Percentiles rank a stretch among this genome's conserved stretches.
Conservation (phyloP, 331 rosid genomes). For the Spiraea crenata region DNA sequence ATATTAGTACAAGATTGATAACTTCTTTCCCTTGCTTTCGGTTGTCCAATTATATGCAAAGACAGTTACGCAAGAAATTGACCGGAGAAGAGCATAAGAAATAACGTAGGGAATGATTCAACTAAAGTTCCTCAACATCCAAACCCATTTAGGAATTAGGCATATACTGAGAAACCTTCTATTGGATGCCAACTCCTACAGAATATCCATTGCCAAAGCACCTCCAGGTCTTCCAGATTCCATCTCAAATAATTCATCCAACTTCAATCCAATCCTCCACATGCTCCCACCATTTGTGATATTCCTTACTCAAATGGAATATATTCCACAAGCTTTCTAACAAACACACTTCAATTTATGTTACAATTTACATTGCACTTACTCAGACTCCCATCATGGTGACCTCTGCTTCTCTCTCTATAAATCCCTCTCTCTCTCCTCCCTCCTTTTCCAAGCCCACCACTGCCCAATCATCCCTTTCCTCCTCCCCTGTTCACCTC, state of each 20-base stretch:
- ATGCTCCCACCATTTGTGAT: slow-evolving; percentile 6
- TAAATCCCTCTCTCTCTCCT: slow-evolving; percentile 70
- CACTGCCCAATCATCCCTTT: slow-evolving; percentile 7
- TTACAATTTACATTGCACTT: neutral
- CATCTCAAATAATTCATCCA: neutral
- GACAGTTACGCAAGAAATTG: neutral
- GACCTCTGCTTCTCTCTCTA: slow-evolving; percentile 48
- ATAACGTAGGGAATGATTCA: neutral
- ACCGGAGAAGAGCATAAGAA: neutral
- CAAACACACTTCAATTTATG: neutral
- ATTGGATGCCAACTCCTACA: slow-evolving; percentile 46
- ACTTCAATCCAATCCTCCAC: neutral
- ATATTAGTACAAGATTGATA: too few species aligned
- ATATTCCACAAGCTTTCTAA: neutral
- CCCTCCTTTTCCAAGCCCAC: slow-evolving; percentile 35
- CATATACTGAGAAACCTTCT: slow-evolving; percentile 48
- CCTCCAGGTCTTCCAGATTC: slow-evolving; percentile 25
- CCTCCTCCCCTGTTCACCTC: slow-evolving; percentile 10
- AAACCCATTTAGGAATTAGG: slow-evolving; percentile 8
- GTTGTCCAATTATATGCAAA: neutral
- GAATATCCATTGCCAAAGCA: slow-evolving; percentile 50
- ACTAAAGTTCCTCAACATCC: slow-evolving; percentile 2
- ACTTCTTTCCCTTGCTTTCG: neutral
- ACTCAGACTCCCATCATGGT: slow-evolving; percentile 25
- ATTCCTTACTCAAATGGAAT: neutral